phyloP scores from a whole-genome alignment of 352 stramenopile species.

The Globisporangium spiculum region DNA sequence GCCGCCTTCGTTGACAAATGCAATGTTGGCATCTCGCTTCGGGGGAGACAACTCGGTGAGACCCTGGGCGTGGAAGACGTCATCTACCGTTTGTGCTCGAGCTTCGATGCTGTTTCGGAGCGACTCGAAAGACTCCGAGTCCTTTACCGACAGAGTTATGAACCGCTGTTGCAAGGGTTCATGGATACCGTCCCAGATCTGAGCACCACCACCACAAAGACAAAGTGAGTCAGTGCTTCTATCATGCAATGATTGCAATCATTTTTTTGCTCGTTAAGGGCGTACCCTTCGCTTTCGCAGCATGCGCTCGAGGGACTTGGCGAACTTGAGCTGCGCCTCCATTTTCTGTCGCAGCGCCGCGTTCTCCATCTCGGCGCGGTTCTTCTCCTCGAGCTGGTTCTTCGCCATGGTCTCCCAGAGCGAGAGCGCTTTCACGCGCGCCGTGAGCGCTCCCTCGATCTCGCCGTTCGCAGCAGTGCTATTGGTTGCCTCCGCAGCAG shows the following conservation, averaged over 20 bases:
- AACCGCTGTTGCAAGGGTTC: slow-evolving; percentile 1
- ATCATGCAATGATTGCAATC: too few relatives aligned
- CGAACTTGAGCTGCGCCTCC: slow-evolving; percentile 15
- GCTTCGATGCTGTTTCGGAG: neutral
- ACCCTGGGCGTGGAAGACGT: neutral
- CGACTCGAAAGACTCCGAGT: slow-evolving; percentile 7
- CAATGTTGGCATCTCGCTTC: neutral
- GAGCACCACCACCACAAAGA: neutral
- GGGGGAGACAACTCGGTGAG: neutral
- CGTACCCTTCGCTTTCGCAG: slow-evolving; percentile 12
- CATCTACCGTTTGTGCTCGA: neutral
- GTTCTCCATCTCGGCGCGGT: slow-evolving; percentile 12
- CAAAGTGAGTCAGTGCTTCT: neutral
- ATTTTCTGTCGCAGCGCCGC: slow-evolving; percentile 1
- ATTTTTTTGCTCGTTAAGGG: too few relatives aligned
- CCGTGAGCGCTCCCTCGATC: neutral
- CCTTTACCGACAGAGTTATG: neutral
- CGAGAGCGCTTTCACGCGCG: neutral
- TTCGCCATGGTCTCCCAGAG: slow-evolving; percentile 10
- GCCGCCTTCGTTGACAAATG: neutral
- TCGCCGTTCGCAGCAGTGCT: neutral
- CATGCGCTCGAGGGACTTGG: slow-evolving; percentile 12
- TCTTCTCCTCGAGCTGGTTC: slow-evolving; percentile 13
- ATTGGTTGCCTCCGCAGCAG: neutral
- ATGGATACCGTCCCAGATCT: slow-evolving; percentile 11